Percentiles rank a stretch among this genome's conserved stretches.
phyloP scores from a whole-genome alignment of 75 land plant genomes.

The Isoetes taiwanensis region DNA sequence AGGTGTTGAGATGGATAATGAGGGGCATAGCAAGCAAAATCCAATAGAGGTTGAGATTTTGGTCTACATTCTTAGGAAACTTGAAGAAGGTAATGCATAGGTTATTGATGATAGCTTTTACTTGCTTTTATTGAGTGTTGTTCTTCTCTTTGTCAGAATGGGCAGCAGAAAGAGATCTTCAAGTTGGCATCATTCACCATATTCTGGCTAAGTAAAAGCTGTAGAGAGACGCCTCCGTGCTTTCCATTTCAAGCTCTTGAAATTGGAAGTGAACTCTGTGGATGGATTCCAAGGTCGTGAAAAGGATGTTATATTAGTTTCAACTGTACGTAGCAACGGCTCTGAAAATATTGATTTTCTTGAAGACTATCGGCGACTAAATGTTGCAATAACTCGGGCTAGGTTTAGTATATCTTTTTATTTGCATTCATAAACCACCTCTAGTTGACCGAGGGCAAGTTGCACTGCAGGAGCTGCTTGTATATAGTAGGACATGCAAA shows the following conservation, averaged over 20 bases:
- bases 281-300: constrained; percentile 94
- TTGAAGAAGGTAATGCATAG: constrained; percentile 22
- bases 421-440: too few relatives aligned
- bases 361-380: constrained; percentile 35
- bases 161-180: constrained; percentile 12
- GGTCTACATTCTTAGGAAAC: constrained; percentile 17
- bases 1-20: constrained; percentile 31
- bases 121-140: too few relatives aligned
- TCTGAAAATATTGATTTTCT: constrained; percentile 46
- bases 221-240: too few relatives aligned
- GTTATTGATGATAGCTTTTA: too few relatives aligned
- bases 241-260: constrained; percentile 14
- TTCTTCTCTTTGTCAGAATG: too few relatives aligned
- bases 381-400: constrained; percentile 83
- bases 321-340: constrained; percentile 54
- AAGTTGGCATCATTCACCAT: constrained; percentile 68
- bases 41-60: constrained; percentile 50
- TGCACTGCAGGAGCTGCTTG: constrained; percentile 53
- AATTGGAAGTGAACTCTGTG: constrained; percentile 44
- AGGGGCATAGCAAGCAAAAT: constrained; percentile 41
- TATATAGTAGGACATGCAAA: constrained; percentile 58
- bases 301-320: constrained; percentile 58
- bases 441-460: too few relatives aligned
- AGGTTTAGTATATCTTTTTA: constrained; percentile 37
- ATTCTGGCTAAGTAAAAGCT: constrained; percentile 43